Evolutionary conservation across 2,329 filamentous ascomycete species (phyloP), one percentile per base, ranked within the genome.

Genomic region (Cytospora mali): DNA sequence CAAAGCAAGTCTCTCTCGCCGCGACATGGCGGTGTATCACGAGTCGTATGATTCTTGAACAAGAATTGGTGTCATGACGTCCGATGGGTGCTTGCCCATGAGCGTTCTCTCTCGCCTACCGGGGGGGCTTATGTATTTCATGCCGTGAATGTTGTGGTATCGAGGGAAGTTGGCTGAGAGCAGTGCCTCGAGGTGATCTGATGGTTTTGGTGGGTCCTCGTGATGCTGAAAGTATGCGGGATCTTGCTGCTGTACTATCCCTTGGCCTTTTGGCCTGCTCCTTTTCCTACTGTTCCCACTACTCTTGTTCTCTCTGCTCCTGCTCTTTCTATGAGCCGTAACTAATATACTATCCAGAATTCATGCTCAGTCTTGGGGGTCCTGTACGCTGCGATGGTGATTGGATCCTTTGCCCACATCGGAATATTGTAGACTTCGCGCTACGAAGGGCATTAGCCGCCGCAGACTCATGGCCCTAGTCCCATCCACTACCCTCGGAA

Each of bases 91-190:
- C 9, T 21, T 46, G 35, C 62, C 48, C 16, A 64, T 46, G 4
- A 64, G 58, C 13, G 57, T 29, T 21, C 10, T 6, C 31, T 64
- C 52, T 64, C 58, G 50, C 58, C 62, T 9, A 53, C 48, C 4
- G 62, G 62, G 14, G 18, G 57, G 52, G 9, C 39, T 42, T 16
- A 61, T 23, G 10, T 64, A 50, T 27, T 54, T 52, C 31, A 56
- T n/a, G 16, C 58, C 51, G 35, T 31, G 13, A 3, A 52, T 42
- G 27, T 23, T 23, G 49, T 49, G 51, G 28, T 31, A 48, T 25
- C 14, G 61, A 1, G 50, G 61, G n/a, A 63, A 62, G 59, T 56
- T 46, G 4, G 51, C 6, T 3, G 42, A 27, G 21, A 62, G 42
- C 42, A 46, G 42, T 11, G 42, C 11, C n/a, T 10, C 13, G 9